Base-by-base conservation (phyloP, 192 early-diverging fungal species). In the Backusella macrospora region DNA sequence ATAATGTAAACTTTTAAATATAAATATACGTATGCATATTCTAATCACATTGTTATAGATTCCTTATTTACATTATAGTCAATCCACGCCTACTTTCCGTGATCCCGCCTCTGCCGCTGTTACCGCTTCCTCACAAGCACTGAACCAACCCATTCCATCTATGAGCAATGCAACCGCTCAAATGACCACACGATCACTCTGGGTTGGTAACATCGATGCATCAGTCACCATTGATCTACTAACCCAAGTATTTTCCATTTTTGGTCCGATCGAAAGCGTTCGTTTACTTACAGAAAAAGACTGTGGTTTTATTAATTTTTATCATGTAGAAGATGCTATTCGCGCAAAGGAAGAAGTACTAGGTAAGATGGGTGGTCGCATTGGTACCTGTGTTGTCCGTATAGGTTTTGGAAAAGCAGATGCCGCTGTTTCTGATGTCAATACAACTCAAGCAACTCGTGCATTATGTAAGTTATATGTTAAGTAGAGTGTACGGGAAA, bases 271-370 rank as follows among this genome's bases (percentile, higher is more conserved):
- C 69, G 97, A 99, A 78, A 90, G 89, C 59, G 83, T 97, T 48
- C 87, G 95, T 34, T 86, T 99, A 65, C 83, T 98, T 18, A 89
- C 92, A 2, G 97, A 99, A 74, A 95, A 96, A 81, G 96, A 99
- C 73, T 98, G 97, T 67, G 97, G 95, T 23, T 99, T 98, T 80
- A 89, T 99, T 68, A 99, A 96, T 75, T 98, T 92, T 78, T 75
- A 85, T 45, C 85, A 89, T 13, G 82, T 94, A 8, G 97, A 96
- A 70, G 95, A 98, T 77, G 97, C 97, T 18, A 78, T 96, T 42
- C 76, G 85, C 29, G 98, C 96, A 12, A 88, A 89, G 68, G 92
- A 94, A 44, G 91, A 92, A 55, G 92, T 99, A 86, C 88, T 94
- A 66, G 84, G 85, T 9, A 71, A 80, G 29, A 78, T 83, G 65